Evolutionary conservation across 2,329 filamentous ascomycete species (phyloP).

Genomic region (Fusarium avenaceum): DNA sequence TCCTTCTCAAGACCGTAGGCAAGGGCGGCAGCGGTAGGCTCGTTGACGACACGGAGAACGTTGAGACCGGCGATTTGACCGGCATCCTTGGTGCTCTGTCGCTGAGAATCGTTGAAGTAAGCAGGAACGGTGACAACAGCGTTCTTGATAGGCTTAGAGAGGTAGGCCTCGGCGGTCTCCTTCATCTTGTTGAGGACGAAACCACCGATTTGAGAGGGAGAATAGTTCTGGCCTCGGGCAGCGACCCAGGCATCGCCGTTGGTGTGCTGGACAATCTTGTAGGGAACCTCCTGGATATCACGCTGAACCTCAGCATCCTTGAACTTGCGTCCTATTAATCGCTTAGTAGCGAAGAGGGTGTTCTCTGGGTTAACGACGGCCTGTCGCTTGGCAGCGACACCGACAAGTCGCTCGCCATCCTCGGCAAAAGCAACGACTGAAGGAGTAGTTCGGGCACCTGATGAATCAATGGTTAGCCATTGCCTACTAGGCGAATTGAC

Average conservation of each 20-base stretch:
- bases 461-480: constrained; percentile 17
- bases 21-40: constrained; percentile 94
- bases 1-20: constrained; percentile 98
- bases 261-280: constrained; percentile 97
- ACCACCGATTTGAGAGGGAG: constrained; percentile 97
- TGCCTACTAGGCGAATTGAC: constrained; percentile 19
- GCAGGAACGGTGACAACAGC: constrained; percentile 96
- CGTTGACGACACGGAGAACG: constrained; percentile 97
- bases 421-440: constrained; percentile 96
- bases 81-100: constrained; percentile 97
- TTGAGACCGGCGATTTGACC: constrained; percentile 97
- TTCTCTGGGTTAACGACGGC: constrained; percentile 99
- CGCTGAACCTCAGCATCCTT: constrained; percentile 93
- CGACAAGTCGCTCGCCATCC: constrained; percentile 95
- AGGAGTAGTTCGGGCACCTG: constrained; percentile 62
- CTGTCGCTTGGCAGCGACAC: constrained; percentile 97
- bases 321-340: constrained; percentile 98
- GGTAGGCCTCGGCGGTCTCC: constrained; percentile 95
- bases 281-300: constrained; percentile 96
- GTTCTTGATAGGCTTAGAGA: constrained; percentile 92
- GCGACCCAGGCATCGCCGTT: constrained; percentile 98
- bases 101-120: constrained; percentile 99
- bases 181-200: constrained; percentile 99
- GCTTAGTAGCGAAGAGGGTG: constrained; percentile 98
- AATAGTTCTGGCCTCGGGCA: constrained; percentile 94